Evolutionary conservation across 2,329 filamentous ascomycete species (phyloP), one percentile per base, ranked within the genome.

Genomic region (Metarhizium robertsii): DNA sequence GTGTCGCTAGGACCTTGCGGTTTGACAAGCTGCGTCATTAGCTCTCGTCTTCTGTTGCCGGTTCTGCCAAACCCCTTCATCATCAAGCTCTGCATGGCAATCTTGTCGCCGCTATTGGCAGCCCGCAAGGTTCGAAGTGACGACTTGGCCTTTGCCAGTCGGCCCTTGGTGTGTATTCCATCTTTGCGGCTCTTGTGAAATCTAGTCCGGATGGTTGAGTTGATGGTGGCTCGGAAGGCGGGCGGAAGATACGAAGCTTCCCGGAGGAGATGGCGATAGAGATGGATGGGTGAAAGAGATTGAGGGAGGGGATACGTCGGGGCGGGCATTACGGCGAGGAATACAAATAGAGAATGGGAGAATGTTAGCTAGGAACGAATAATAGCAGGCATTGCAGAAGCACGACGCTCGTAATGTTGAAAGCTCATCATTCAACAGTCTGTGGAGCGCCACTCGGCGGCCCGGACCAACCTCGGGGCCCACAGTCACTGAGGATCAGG

Each of bases 181-280:
- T 73, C 61, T 13, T 62, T 30, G 4, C 60, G 65, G 58, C 75
- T 67, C 3, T 67, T 66, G n/a, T 72, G 73, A 62, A 83, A 85
- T 38, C 74, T 73, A 7, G 61, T 57, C 52, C 70, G 68, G 49
- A 84, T 76, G 38, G 70, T 70, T 6, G 68, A 61, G 49, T 69
- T 64, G 53, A 80, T 68, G 54, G 71, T 75, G 2, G 69, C 65
- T 43, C 75, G 75, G 57, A 78, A 79, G 43, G 76, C 67, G 2
- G 73, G 72, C 1, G 81, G 81, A 2, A 86, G 76, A 63, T 86
- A 86, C 32, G 79, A 77, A 43, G 75, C 71, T 69, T 85, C 81
- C 57, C 83, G 80, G 40, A 86, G 78, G 25, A 86, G 70, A 56
- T 80, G 75, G 55, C 83, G 77, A 66, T 83, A 86, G 50, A 83